Evolutionary conservation across 306 rosid species (phyloP).

Genomic region (Quercus ilex): DNA sequence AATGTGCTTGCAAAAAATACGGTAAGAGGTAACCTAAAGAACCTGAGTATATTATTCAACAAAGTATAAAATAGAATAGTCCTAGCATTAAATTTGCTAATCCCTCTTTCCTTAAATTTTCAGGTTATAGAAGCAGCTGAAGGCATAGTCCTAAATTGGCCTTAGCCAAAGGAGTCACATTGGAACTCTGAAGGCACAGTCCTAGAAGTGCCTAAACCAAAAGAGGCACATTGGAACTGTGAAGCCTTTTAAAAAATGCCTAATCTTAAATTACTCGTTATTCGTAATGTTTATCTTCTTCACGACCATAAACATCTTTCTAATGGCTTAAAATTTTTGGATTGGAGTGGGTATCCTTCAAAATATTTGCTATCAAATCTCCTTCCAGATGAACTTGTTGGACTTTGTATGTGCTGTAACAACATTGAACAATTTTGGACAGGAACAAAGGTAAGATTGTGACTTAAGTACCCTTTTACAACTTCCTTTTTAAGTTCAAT

Average conservation of each 20-base stretch:
- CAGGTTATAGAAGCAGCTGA: no score
- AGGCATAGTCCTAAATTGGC: not conserved
- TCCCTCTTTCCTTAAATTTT: not conserved
- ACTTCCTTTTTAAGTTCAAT: not conserved
- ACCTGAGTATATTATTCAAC: no score
- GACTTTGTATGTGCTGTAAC: slow-evolving; percentile 14
- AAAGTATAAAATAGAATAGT: not conserved
- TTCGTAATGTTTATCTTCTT: slow-evolving; percentile 3
- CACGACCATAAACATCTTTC: not conserved
- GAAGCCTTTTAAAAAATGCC: slow-evolving; percentile 24
- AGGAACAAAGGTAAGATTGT: not conserved
- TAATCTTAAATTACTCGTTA: slow-evolving; percentile 10
- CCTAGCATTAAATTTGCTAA: not conserved
- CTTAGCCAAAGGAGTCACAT: slow-evolving; percentile 11
- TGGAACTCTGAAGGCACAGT: slow-evolving; percentile 17
- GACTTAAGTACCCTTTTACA: slow-evolving; percentile 13
- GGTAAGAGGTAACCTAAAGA: not conserved
- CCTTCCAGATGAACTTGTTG: not conserved
- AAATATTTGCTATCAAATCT: slow-evolving; percentile 13
- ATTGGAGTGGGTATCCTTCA: not conserved
- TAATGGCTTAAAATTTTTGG: slow-evolving; percentile 13
- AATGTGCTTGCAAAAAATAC: slow-evolving; percentile 6
- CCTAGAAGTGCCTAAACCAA: not conserved
- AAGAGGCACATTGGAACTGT: not conserved
- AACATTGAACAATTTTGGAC: slow-evolving; percentile 23